Evolutionary conservation across 345 rosid genomes (phyloP), one percentile per base, ranked within the genome.

Genomic region (Gynandropsis gynandra): DNA sequence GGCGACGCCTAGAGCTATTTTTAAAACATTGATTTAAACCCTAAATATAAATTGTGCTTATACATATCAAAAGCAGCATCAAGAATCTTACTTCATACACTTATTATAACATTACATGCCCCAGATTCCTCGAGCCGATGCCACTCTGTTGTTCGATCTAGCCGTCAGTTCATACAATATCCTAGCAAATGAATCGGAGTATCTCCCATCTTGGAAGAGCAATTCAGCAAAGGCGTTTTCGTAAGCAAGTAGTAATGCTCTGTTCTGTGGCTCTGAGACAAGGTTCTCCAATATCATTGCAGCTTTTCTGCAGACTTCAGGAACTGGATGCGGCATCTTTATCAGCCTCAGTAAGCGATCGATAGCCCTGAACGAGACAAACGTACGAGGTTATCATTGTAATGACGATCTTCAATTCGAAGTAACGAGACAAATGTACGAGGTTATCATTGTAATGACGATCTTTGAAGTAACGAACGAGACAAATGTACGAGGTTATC

Each of bases 151-250:
- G 73, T 72, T 87, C 8, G 98, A 93, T 63, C 87, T 82, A 37
- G 97, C 79, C 10, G 97, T 92, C 40, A 87, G 73, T 65, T 87
- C 98, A 42, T 75, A 83, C 67, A 92, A 68, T 58, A 92, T 85
- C 77, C 95, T 78, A n/a, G 90, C 94, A 58, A 92, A 87, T 5
- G 86, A 80, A 72, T 87, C 95, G 7, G 98, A 80, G 64, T 79
- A 80, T 71, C 76, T 87, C 37, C 81, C 74, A 29, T 92, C 97
- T 24, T 83, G 80, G 70, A 92, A 85, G 24, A 87, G 82, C 42
- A 92, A 73, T 70, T 87, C 98, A 0, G 95, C 95, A 63, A 92
- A 92, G 19, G 97, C 76, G 56, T 92, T 92, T 76, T 92, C 98
- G 50, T 82, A 87, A 11, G 83, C 82, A 14, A 92, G 69, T 39